Base-by-base conservation (phyloP, 2,329 filamentous ascomycete genomes). In the Ceratocystis eucalypticola region DNA sequence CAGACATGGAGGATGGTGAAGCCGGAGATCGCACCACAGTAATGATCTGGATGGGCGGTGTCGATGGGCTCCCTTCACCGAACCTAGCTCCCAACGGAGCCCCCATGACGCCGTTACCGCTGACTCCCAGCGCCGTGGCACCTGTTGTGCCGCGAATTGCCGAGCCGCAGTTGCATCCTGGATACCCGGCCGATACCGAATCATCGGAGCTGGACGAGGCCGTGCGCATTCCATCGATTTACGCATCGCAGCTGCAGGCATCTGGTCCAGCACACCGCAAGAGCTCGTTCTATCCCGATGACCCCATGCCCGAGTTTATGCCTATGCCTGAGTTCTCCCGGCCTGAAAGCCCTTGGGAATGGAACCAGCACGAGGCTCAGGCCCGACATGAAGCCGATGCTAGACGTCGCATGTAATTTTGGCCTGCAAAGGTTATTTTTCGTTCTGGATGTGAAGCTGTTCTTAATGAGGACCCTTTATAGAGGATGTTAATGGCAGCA, bases 11-110 rank as follows among this genome's bases (percentile, higher is more conserved):
- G 15, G 53, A 25, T 12, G 53, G 55, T 48, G 61, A 45, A n/a
- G 57, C 63, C 2, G 57, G 33, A 45, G 63, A 65, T 12, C 33
- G 61, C 2, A 61, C 30, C 48, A 65, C 63, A 7, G 66, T 68
- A 4, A 68, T 68, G 66, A 65, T 65, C 33, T 68, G 66, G 66
- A 68, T 68, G 66, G 66, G 48, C 61, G 66, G 48, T 28, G 37
- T 65, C 33, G n/a, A 45, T 8, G 25, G 25, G 30, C 28, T 59
- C 5, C 55, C 55, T 17, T 63, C 64, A 17, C 57, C 66, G 12
- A 8, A 12, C 8, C 66, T 55, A 7, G 22, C 45, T 45, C 28
- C 20, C 25, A 30, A 17, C 28, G 46, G 28, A 33, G 25, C 25
- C 15, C 25, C 62, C 0, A 53, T 57, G 37, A 61, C 46, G 8